Evolutionary conservation across 2,329 filamentous ascomycete species (phyloP), one percentile per base, ranked within the genome.

Genomic region (Bipolaris sorokiniana): DNA sequence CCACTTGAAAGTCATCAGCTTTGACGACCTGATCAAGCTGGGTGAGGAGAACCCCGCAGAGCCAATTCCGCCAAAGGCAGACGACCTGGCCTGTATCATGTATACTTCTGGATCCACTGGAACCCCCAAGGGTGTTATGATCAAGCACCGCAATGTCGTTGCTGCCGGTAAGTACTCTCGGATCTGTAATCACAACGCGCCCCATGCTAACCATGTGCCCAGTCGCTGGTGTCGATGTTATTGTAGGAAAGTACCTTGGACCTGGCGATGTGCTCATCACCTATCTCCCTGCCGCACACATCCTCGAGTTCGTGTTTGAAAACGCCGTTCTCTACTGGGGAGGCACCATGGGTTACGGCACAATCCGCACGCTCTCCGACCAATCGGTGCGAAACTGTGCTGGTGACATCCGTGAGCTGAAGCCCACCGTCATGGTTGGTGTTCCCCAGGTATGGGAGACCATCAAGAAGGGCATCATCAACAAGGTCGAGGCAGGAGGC

Each of bases 391-490:
- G 89, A 65, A 95, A 98, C 78, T 97, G 91, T 81, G 87, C 88
- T 66, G 94, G 95, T 67, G 95, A 99, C 69, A 97, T 99, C 79
- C 90, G 90, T 59, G 93, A 97, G 72, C 90, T 98, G 74, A 86
- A 85, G 67, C 95, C 95, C 1, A 96, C 92, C 1, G 85, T 97
- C 73, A 85, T 99, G 74, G 90, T 97, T 37, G 95, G 95, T 76
- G 95, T 99, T 3, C 95, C 95, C 1, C 93, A 96, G 56, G 90
- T 99, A 31, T 99, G 94, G 93, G 95, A 99, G 80, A 93, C 91
- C 1, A 90, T 99, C 70, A 94, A 92, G 82, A 99, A 99, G 83
- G 95, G 95, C 52, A 90, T 99, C 69, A 82, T 94, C 63, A 79
- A 82, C 68, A 92, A 92, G 77, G 88, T 98, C 58, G 89, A 90